These are phyloP conservation scores for Umbelopsis sp. DNA, from an alignment of 192 early-diverging fungal genomes.

Conservation along the genomic window DNA sequence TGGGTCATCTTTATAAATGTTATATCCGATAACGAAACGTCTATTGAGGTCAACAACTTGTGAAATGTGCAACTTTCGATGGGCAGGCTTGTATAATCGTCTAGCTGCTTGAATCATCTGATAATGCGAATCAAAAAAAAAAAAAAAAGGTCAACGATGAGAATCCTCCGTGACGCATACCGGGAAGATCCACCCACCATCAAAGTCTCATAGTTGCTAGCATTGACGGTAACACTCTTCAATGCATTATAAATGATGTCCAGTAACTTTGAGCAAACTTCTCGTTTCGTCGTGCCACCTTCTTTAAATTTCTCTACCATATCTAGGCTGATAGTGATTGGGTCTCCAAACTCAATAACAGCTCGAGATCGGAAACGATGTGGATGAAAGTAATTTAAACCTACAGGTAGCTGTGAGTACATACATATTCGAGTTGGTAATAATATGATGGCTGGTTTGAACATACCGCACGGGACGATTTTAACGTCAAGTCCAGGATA, in stretches of 20 bases:
- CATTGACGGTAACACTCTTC: constrained; percentile 88
- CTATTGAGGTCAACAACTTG: constrained; percentile 89
- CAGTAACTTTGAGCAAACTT: constrained; percentile 79
- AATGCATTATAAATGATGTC: constrained; percentile 76
- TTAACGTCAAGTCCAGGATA: constrained; percentile 85
- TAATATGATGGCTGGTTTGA: too few species aligned
- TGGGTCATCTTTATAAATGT: constrained; percentile 76
- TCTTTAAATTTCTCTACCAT: constrained; percentile 81
- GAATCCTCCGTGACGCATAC: not conserved
- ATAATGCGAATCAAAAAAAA: not conserved
- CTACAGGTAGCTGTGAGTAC: not conserved
- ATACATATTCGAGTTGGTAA: not conserved
- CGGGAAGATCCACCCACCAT: constrained; percentile 56
- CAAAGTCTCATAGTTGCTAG: constrained; percentile 89
- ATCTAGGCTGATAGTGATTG: constrained; percentile 76
- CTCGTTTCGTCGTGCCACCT: constrained; percentile 81
- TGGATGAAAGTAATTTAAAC: constrained; percentile 94
- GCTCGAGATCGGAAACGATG: constrained; percentile 93
- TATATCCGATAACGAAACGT: constrained; percentile 83
- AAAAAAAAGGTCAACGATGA: not conserved
- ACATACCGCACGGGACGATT: constrained; percentile 79
- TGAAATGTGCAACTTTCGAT: constrained; percentile 82
- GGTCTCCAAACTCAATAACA: constrained; percentile 94
- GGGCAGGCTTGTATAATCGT: constrained; percentile 85
- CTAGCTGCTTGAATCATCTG: constrained; percentile 91